Conservation (phyloP, 2,329 filamentous ascomycete species). For the Cladosporium austrohemisphaericum region DNA sequence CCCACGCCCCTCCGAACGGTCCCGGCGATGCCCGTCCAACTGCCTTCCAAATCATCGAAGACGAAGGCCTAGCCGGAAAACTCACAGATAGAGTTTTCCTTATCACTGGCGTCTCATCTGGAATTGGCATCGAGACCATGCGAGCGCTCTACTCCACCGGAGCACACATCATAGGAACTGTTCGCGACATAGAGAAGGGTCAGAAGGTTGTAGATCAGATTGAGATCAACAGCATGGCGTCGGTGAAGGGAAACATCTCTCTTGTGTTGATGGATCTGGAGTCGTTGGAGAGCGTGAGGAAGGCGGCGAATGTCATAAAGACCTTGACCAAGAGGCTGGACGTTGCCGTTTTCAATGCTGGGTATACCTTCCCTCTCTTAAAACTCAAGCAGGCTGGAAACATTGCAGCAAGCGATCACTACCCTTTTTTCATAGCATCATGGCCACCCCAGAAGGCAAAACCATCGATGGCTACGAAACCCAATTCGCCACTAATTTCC, state of each 20-base stretch:
- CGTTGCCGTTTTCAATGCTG: conserved; percentile 21
- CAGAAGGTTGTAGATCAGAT: conserved; percentile 30
- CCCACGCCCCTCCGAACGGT: conserved; percentile 35
- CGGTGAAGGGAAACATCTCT: conserved; percentile 12
- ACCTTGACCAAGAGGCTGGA: conserved; percentile 23
- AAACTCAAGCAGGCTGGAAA: neutral
- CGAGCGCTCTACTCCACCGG: conserved; percentile 45
- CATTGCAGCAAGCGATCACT: neutral
- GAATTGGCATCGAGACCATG: conserved; percentile 45
- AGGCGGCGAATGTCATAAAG: too few species aligned
- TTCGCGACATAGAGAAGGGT: conserved; percentile 41
- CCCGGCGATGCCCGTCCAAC: conserved; percentile 25
- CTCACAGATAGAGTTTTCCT: conserved; percentile 37
- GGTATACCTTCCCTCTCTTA: neutral
- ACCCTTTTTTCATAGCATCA: conserved; percentile 45
- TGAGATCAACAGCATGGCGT: conserved; percentile 18
- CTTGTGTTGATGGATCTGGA: conserved; percentile 26
- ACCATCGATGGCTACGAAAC: conserved; percentile 49
- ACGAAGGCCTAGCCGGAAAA: conserved; percentile 29
- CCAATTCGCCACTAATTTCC: conserved; percentile 53
- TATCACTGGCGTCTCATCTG: conserved; percentile 44
- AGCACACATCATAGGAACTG: conserved; percentile 43
- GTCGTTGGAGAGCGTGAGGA: conserved; percentile 32
- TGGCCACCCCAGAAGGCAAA: conserved; percentile 35
- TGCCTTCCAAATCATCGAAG: conserved; percentile 25